These are phyloP conservation scores for Phytophthora nicotianae DNA, from an alignment of 352 stramenopile genomes.

Conservation along the genomic window DNA sequence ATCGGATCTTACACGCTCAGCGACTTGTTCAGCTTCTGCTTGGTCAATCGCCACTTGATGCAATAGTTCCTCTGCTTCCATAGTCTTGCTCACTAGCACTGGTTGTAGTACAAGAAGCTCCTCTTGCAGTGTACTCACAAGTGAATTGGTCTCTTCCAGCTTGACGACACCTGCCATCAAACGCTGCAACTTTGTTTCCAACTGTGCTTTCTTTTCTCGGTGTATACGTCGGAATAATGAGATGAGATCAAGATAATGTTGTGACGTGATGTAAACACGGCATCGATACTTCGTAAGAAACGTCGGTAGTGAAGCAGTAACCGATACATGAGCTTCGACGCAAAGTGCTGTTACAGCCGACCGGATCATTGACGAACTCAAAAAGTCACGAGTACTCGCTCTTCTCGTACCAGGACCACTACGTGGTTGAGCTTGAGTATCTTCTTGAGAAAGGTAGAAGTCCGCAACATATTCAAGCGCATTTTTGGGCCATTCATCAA, in stretches of 20 bases:
- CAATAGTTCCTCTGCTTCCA: constrained; percentile 67
- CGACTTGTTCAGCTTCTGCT: constrained; percentile 50
- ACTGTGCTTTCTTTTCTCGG: constrained; percentile 43
- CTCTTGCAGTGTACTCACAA: constrained; percentile 65
- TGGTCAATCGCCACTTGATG: constrained; percentile 70
- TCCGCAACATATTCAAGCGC: constrained; percentile 87
- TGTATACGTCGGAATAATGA: constrained; percentile 85
- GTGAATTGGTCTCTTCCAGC: constrained; percentile 71
- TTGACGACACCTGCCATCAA: constrained; percentile 72
- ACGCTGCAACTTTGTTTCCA: constrained; percentile 58
- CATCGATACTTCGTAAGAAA: constrained; percentile 49
- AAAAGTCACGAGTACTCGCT: constrained; percentile 10
- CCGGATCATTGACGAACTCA: constrained; percentile 22
- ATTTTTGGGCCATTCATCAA: constrained; percentile 90
- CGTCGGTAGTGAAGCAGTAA: constrained; percentile 17
- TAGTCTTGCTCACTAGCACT: constrained; percentile 59
- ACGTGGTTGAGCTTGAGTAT: constrained; percentile 1
- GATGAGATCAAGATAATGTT: constrained; percentile 92
- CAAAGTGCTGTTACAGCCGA: constrained; percentile 48
- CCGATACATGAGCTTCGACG: constrained; percentile 60
- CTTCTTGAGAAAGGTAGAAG: constrained; percentile 47
- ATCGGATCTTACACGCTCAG: constrained; percentile 57
- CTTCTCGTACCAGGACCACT: not conserved
- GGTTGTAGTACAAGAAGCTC: constrained; percentile 89
- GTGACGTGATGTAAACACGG: constrained; percentile 71